Evolutionary conservation across 768 basidiomycete species (phyloP).

Genomic region (Gymnopilus junonius): DNA sequence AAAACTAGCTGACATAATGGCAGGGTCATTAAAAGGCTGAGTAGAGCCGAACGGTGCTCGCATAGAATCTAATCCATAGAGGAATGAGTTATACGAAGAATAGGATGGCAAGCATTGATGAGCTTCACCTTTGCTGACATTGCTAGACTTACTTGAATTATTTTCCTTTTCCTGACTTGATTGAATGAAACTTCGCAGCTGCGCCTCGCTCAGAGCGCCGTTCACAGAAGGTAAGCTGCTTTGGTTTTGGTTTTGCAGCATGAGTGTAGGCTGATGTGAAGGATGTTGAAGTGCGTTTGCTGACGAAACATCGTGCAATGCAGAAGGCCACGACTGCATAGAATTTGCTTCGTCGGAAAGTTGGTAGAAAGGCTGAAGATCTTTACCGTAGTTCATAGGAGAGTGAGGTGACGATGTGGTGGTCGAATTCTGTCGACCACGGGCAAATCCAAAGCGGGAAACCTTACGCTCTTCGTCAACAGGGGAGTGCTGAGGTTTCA

Average conservation of each 20-base stretch:
- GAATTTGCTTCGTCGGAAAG: slow-evolving; percentile 14
- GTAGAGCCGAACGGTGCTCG: slow-evolving; percentile 24
- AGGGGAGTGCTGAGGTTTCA: slow-evolving; percentile 36
- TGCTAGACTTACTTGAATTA: slow-evolving; percentile 20
- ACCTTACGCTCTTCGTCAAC: slow-evolving; percentile 73
- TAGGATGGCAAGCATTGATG: neutral
- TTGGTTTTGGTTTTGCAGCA: slow-evolving; percentile 37
- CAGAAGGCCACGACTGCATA: slow-evolving; percentile 21
- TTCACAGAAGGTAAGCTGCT: slow-evolving; percentile 60
- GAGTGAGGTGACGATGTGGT: slow-evolving; percentile 64
- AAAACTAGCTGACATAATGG: slow-evolving; percentile 80
- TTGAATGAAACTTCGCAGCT: slow-evolving; percentile 77
- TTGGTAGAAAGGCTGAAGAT: slow-evolving; percentile 49
- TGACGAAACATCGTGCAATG: slow-evolving; percentile 28
- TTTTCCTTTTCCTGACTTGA: slow-evolving; percentile 63
- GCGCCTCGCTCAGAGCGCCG: slow-evolving; percentile 67
- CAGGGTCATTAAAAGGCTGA: slow-evolving; percentile 72
- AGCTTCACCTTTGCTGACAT: slow-evolving; percentile 22
- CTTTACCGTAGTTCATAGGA: slow-evolving; percentile 54
- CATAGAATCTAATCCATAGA: slow-evolving; percentile 15
- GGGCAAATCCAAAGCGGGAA: slow-evolving; percentile 83
- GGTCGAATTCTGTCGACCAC: slow-evolving; percentile 66
- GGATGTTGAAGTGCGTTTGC: slow-evolving; percentile 38
- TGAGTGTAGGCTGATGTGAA: slow-evolving; percentile 40
- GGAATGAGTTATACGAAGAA: neutral